phyloP scores from a whole-genome alignment of 139 green algal genomes.

The Picochlorum sp. region DNA sequence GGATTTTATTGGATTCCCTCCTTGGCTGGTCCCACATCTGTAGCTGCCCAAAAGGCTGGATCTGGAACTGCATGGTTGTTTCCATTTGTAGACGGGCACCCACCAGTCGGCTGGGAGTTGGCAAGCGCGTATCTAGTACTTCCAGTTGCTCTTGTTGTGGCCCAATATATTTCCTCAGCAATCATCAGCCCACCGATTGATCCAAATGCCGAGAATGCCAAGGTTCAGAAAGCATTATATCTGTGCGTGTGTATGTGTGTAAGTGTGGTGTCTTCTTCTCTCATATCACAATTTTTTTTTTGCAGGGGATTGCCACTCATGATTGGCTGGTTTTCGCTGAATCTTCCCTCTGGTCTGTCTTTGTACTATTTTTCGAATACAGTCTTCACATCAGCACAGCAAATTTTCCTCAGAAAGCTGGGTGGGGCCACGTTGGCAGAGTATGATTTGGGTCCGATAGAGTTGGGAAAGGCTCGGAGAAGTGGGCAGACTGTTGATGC shows the following conservation, averaged over 20 bases:
- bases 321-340: conserved; percentile 83
- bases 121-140: conserved; percentile 82
- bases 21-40: conserved; percentile 50
- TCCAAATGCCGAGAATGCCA: conserved; percentile 58
- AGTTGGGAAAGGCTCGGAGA: conserved; percentile 36
- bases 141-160: conserved; percentile 69
- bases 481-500: conserved; percentile 17
- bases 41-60: conserved; percentile 37
- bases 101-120: conserved; percentile 86
- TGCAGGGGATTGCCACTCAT: conserved; percentile 64
- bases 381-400: conserved; percentile 50
- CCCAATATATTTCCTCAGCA: conserved; percentile 43
- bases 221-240: conserved; percentile 25
- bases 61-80: conserved; percentile 68
- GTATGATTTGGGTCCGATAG: conserved; percentile 35
- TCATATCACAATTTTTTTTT: background rate
- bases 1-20: conserved; percentile 86
- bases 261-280: conserved; percentile 8
- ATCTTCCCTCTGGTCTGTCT: conserved; percentile 72
- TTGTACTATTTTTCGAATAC: conserved; percentile 92
- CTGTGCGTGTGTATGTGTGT: conserved; percentile 13
- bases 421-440: conserved; percentile 43
- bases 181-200: conserved; percentile 50
- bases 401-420: conserved; percentile 75
- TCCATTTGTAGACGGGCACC: conserved; percentile 73